Conservation (phyloP, 345 rosid species). For the Eucalyptus cloeziana region DNA sequence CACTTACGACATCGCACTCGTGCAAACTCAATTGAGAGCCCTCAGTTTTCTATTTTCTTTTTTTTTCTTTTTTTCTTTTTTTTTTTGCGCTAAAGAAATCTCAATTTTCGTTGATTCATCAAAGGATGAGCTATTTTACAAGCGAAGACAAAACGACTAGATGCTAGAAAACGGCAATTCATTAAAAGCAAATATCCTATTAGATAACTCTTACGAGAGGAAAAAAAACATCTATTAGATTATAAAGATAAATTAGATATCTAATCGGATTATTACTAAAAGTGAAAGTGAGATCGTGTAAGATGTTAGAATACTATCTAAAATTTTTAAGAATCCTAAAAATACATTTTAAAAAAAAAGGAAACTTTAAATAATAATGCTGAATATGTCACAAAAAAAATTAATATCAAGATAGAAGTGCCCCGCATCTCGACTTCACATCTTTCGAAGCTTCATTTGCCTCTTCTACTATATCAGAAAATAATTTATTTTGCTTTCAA, state of each 20-base stretch:
- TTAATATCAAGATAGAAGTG: neutral
- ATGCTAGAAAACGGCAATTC: neutral
- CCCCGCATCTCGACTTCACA: neutral
- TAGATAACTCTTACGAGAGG: neutral
- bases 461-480: neutral
- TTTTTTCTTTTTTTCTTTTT: too few species aligned
- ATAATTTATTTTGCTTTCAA: neutral
- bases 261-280: neutral
- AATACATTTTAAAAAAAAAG: neutral
- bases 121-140: neutral
- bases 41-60: too few species aligned
- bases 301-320: neutral
- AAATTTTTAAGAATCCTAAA: neutral
- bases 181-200: neutral
- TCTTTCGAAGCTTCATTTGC: neutral
- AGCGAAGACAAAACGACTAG: neutral
- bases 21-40: neutral
- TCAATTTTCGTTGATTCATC: neutral
- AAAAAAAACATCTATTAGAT: neutral
- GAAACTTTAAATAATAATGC: neutral
- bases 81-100: neutral
- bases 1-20: accelerated
- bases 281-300: neutral
- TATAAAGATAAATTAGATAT: neutral
- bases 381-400: neutral